Conservation (phyloP, 1,139 yeast genomes). For the Geotrichum cucujoidarum region DNA sequence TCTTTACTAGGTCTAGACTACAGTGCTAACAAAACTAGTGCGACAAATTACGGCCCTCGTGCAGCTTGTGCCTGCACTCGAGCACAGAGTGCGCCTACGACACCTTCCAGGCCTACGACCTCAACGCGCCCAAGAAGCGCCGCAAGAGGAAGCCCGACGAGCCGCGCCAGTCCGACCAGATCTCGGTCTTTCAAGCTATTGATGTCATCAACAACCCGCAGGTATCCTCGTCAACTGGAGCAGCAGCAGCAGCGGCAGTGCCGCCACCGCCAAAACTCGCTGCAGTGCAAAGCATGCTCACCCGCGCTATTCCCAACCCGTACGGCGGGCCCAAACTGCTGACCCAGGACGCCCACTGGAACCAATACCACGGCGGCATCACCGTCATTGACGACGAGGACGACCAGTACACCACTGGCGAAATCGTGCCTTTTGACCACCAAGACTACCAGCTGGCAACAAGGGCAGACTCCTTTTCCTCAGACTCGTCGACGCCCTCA, state of each 20-base stretch:
- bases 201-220: not conserved
- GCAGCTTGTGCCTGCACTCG: conserved; percentile 16
- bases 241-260: not conserved
- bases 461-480: conserved; percentile 2
- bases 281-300: too few relatives aligned
- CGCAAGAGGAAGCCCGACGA: conserved; percentile 7
- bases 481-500: conserved; percentile 5
- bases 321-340: too few relatives aligned
- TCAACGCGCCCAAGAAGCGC: conserved; percentile 12
- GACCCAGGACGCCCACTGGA: not conserved
- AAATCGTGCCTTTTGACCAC: not conserved
- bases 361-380: not conserved
- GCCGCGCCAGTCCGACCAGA: not conserved
- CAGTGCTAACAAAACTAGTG: too few relatives aligned
- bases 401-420: too few relatives aligned
- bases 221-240: not conserved
- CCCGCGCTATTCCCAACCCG: too few relatives aligned
- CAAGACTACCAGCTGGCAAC: not conserved
- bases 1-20: too few relatives aligned
- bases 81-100: conserved; percentile 17
- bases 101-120: conserved; percentile 18
- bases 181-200: not conserved
- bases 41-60: conserved; percentile 17
- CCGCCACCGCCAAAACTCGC: too few relatives aligned
- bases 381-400: too few relatives aligned